Evolutionary conservation across 1,139 yeast genomes (phyloP), one percentile per base, ranked within the genome.

Genomic region (Cylindricascospora bacillispora): DNA sequence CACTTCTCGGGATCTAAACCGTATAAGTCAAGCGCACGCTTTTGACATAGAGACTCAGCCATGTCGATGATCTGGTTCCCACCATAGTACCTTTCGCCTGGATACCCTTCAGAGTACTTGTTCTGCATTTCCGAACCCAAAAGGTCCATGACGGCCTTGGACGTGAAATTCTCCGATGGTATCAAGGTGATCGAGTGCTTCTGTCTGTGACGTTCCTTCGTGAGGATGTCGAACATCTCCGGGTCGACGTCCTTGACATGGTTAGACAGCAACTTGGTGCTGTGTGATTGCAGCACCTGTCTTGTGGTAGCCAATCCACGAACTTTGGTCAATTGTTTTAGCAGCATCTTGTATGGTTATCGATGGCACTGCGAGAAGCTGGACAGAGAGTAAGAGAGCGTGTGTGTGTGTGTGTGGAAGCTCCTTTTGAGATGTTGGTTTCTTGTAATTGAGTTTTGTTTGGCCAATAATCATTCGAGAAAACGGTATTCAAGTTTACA

Each of bases 81-180:
- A 56, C 97, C 97, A 52, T 86, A 86, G 63, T 86, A 86, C 57
- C 97, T 75, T 49, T 85, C 95, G 40, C 95, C 95, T 29, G 97
- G 97, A 61, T 86, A 86, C 37, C 95, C 95, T 63, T 86, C 97
- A n/a, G 95, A 83, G 62, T 86, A 86, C 67, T 86, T 86, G 70
- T 86, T 86, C 61, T 83, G 92, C 94, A 86, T 83, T 59, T 83
- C 94, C 13, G 95, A 79, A 35, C 97, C 95, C 50, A 86, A 70
- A 30, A 86, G 70, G 52, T 86, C 94, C 76, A 86, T 80, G 17
- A 86, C 97, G 14, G 95, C 85, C 55, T 75, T 78, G 29, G 95
- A 82, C 33, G 97, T 86, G 63, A 85, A 83, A 61, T 86, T 86
- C 59, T 86, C 97, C 20, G 93, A 79, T 23, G 97, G 94, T 56